A percentile compares a stretch with the other conserved stretches of the same genome.
Evolutionary conservation across 805 yeast species (phyloP).

Genomic region (Candida loeiensis): DNA sequence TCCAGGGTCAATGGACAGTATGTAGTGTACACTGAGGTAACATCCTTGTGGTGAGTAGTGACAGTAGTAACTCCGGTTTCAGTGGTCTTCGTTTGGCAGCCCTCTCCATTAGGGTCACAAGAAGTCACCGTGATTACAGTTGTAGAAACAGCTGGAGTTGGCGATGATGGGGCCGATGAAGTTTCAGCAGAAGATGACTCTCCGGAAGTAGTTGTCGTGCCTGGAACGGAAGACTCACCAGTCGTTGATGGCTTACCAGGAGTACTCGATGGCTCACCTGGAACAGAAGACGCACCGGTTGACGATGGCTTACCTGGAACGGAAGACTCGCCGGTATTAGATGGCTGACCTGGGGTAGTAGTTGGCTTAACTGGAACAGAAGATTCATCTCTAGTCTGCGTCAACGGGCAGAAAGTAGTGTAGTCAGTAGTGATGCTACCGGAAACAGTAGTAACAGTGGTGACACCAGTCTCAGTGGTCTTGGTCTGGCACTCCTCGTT

Average conservation of each 20-base stretch:
- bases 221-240: not conserved
- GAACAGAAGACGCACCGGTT: not conserved
- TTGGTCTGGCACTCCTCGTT: not conserved
- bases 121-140: slow-evolving; percentile 3
- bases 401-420: too few relatives aligned
- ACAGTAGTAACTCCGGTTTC: slow-evolving; percentile 10
- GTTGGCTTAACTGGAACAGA: not conserved
- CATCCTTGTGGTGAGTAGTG: slow-evolving; percentile 10
- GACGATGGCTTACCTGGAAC: not conserved
- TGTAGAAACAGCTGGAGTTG: too few relatives aligned
- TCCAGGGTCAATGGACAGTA: slow-evolving; percentile 15
- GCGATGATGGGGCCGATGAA: too few relatives aligned
- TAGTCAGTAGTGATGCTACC: too few relatives aligned
- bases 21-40: slow-evolving; percentile 14
- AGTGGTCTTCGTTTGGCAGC: not conserved
- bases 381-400: too few relatives aligned
- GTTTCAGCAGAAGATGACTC: not conserved
- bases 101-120: not conserved
- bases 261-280: not conserved
- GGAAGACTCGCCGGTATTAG: not conserved
- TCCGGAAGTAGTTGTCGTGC: slow-evolving; percentile 3
- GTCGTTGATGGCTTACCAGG: not conserved
- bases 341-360: not conserved
- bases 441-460: not conserved
- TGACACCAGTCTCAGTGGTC: not conserved